Evolutionary conservation across 1,284 basidiomycete genomes (phyloP), one percentile per base, ranked within the genome.

Genomic region (Kwoniella shivajii): DNA sequence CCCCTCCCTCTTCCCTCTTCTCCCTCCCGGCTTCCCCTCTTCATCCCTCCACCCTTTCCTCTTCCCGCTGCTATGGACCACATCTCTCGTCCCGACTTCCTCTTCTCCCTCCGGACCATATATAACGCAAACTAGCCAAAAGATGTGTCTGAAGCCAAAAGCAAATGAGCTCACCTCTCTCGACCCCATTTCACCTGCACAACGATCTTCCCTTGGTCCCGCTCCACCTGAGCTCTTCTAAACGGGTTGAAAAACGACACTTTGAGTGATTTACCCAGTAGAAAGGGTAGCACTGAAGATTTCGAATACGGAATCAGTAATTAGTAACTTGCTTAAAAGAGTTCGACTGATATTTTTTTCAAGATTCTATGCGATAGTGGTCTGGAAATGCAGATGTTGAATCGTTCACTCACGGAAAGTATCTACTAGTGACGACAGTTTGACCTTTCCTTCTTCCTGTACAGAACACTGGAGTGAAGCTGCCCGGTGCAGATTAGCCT

Each of bases 231-330:
- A 42, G 75, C 75, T 50, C 75, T 61, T 37, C 74, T 62, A 54
- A 77, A 77, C 11, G 75, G 75, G 56, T 77, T 77, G 50, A 69
- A 68, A 65, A 75, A 73, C 56, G 72, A 72, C 69, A 71, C 53
- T 42, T 45, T 69, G 64, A 64, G 38, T 27, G 68, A 57, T 55
- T 62, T 56, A 20, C 56, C 52, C 43, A 67, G 45, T 51, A 72
- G 60, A n/a, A 68, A 42, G 39, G 67, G 63, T 37, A 59, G 45
- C 54, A 71, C 69, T 71, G n/a, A n/a, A n/a, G n/a, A n/a, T n/a
- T n/a, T n/a, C n/a, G n/a, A n/a, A n/a, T n/a, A n/a, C n/a, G n/a
- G n/a, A n/a, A n/a, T n/a, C n/a, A n/a, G n/a, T n/a, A n/a, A n/a
- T n/a, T n/a, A n/a, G n/a, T n/a, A n/a, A n/a, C 4, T 6, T n/a